Evolutionary conservation across 495 filamentous ascomycete species (phyloP), one percentile per base, ranked within the genome.

Genomic region (Penicillium paxilli): DNA sequence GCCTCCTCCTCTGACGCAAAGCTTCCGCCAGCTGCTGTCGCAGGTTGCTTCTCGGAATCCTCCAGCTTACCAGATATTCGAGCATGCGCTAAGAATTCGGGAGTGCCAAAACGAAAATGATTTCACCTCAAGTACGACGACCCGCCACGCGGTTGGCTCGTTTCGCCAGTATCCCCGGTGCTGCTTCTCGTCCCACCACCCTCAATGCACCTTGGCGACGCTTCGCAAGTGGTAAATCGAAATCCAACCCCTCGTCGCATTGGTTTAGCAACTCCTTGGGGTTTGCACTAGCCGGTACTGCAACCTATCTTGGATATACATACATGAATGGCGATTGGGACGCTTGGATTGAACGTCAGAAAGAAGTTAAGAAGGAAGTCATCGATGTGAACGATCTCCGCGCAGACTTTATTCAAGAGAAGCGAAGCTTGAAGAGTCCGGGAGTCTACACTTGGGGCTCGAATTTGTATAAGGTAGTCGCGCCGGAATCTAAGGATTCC

Each of bases 371-470:
- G 9, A 62, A 67, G 45, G 55, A 64, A 19, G 45, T 60, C n/a
- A 56, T 66, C 5, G 59, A 69, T 24, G 49, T 60, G 30, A 67
- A 93, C 51, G 59, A 86, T 25, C 81, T 92, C 17, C 87, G 87
- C 60, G 85, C 84, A 9, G 84, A 91, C 60, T 89, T 92, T 67
- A 74, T 91, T 16, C 89, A 96, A 71, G 88, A 93, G 33, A 92
- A 90, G 76, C 85, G 82, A 62, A 95, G 90, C 64, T 87, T 89
- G 83, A 91, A 92, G 69, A 86, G 89, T 49, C 93, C 94, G 3
- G 94, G 90, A 0, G 87, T 97, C 1, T 96, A 96, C 73, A 84
- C 86, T 23, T 98, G 94, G 93, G 94, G 94, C 14, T 88, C 87
- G 2, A 98, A 98, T 63, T 79, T 73, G n/a, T 89, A 92, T 33